Percentiles rank a stretch among this genome's conserved stretches.
phyloP scores from a whole-genome alignment of 2,329 filamentous ascomycete species.

The Diaporthe capsici region DNA sequence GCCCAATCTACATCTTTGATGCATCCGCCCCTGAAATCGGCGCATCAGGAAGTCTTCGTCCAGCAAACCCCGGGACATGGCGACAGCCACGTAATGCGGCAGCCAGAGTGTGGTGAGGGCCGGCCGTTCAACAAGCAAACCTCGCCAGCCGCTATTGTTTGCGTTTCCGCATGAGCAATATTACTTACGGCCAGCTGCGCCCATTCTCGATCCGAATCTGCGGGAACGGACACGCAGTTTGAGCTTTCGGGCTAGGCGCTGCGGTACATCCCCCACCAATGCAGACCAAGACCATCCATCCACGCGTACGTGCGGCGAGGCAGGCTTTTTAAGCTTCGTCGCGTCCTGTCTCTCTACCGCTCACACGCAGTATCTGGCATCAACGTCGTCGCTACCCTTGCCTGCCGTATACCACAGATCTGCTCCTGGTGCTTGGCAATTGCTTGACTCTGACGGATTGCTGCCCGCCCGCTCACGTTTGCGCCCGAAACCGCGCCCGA shows the following conservation, averaged over 20 bases:
- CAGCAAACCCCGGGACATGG: background rate
- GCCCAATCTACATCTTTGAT: background rate
- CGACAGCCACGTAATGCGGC: background rate
- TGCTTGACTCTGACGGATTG: constrained; percentile 7
- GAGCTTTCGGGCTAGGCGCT: background rate
- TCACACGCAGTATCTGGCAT: background rate
- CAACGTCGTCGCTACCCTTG: background rate
- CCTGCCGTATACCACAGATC: background rate
- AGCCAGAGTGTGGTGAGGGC: background rate
- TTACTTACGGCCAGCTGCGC: background rate
- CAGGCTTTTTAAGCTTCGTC: background rate
- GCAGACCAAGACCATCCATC: background rate
- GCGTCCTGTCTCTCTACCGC: background rate
- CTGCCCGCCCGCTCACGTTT: background rate
- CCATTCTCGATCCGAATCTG: background rate
- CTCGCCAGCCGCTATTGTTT: background rate
- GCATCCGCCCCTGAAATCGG: background rate
- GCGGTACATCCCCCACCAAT: background rate
- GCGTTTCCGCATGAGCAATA: background rate
- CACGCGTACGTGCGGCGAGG: background rate
- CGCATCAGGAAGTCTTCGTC: background rate
- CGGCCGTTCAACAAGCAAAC: background rate
- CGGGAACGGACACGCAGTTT: background rate
- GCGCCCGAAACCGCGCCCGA: constrained; percentile 18
- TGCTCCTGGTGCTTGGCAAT: background rate